Evolutionary conservation across 2,329 filamentous ascomycete genomes (phyloP).

Genomic region (Aspergillus neoniger): DNA sequence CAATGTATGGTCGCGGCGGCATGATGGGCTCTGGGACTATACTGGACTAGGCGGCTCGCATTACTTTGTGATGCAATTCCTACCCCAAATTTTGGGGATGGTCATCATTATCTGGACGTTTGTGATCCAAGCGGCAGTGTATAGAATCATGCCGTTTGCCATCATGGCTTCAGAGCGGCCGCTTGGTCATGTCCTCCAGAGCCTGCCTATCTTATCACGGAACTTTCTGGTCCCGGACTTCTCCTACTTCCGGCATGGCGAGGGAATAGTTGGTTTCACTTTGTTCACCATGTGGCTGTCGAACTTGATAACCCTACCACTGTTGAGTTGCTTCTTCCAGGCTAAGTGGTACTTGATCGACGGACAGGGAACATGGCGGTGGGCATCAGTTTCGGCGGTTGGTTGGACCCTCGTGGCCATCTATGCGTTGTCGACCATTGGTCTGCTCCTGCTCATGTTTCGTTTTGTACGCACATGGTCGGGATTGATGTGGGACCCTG

Average conservation of each 20-base stretch:
- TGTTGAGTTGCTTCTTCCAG: constrained; percentile 76
- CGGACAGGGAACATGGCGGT: constrained; percentile 66
- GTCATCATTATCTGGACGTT: constrained; percentile 75
- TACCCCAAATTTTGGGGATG: constrained; percentile 76
- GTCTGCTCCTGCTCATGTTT: constrained; percentile 60
- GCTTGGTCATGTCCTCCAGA: constrained; percentile 62
- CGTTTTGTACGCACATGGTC: constrained; percentile 68
- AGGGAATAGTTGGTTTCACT: constrained; percentile 66
- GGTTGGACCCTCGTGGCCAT: constrained; percentile 76
- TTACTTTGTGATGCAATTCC: constrained; percentile 84
- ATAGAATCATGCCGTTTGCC: constrained; percentile 75
- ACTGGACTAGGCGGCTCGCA: constrained; percentile 67
- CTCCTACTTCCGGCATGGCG: constrained; percentile 67
- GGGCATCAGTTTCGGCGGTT: constrained; percentile 75
- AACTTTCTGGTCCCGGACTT: constrained; percentile 70
- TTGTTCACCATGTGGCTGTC: constrained; percentile 74
- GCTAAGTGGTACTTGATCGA: constrained; percentile 63
- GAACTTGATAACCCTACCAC: constrained; percentile 72
- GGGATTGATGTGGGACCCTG: constrained; percentile 81
- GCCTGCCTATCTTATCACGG: constrained; percentile 61
- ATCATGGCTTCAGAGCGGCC: constrained; percentile 69
- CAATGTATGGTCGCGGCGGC: constrained; percentile 65
- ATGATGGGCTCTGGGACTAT: constrained; percentile 69
- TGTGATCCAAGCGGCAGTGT: constrained; percentile 70
- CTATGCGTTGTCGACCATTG: constrained; percentile 67